Evolutionary conservation across 441 rosid genomes (phyloP).

Genomic region (Codiaeum variegatum): DNA sequence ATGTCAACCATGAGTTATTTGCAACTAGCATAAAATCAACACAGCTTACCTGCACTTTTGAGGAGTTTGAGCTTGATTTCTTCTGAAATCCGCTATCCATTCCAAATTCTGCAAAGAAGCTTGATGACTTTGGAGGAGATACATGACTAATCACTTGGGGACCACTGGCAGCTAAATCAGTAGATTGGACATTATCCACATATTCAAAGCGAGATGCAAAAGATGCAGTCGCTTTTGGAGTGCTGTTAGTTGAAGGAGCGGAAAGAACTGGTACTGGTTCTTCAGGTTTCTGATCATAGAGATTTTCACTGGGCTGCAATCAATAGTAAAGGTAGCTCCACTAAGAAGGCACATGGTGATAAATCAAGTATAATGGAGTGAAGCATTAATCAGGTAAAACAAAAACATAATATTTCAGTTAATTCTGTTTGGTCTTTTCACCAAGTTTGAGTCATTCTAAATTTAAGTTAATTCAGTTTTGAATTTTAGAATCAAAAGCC

Average conservation of each 20-base stretch:
- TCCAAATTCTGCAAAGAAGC: constrained; percentile 86
- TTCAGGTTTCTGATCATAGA: constrained; percentile 95
- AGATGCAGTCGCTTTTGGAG: constrained; percentile 45
- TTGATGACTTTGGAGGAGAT: constrained; percentile 87
- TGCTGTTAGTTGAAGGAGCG: constrained; percentile 40
- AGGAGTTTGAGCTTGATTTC: constrained; percentile 58
- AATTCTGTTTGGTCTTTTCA: background rate
- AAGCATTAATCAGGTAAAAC: background rate
- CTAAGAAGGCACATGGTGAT: background rate
- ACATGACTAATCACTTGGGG: constrained; percentile 75
- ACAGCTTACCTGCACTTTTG: constrained; percentile 61
- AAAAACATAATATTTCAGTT: background rate
- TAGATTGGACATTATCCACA: constrained; percentile 58
- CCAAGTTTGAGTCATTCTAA: background rate
- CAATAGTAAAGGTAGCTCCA: background rate
- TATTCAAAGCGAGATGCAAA: constrained; percentile 86
- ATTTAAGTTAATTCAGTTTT: background rate
- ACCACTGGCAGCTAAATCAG: constrained; percentile 50
- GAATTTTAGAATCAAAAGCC: background rate
- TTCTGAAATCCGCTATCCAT: constrained; percentile 73
- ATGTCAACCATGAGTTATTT: background rate
- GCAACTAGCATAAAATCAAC: background rate
- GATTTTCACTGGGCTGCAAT: constrained; percentile 75
- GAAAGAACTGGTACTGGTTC: constrained; percentile 61
- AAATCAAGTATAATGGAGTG: background rate